Evolutionary conservation across 2,329 filamentous ascomycete species (phyloP).

Genomic region (Colletotrichum phormii): DNA sequence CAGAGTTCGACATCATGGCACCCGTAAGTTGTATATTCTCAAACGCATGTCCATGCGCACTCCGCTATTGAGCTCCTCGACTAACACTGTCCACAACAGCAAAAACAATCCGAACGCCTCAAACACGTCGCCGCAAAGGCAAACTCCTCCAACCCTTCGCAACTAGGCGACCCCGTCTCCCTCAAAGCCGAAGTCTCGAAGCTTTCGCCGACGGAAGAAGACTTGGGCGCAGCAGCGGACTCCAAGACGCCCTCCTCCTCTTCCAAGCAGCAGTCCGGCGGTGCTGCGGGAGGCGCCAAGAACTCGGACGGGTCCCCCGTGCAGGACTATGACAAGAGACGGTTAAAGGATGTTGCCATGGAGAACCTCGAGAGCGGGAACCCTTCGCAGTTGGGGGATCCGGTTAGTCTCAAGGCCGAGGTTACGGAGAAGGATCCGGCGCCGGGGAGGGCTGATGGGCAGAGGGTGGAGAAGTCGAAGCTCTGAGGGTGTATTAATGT

Average conservation of each 20-base stretch:
- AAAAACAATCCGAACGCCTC: constrained; percentile 34
- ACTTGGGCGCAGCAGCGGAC: constrained; percentile 6
- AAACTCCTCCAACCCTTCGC: constrained; percentile 47
- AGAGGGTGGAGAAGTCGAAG: constrained; percentile 31
- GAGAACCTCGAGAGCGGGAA: constrained; percentile 47
- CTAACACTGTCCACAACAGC: constrained; percentile 1
- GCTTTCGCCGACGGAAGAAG: constrained; percentile 29
- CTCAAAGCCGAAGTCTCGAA: constrained; percentile 50
- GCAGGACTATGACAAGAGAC: constrained; percentile 24
- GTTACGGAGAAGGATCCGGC: constrained; percentile 45
- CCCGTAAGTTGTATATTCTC: constrained; percentile 11
- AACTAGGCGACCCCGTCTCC: constrained; percentile 53
- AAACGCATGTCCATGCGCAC: not conserved
- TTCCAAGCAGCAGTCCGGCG: not conserved
- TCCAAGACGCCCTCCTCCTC: not conserved
- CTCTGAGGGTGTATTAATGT: not conserved
- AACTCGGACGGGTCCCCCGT: constrained; percentile 36
- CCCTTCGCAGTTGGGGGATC: constrained; percentile 52
- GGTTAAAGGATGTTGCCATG: constrained; percentile 36
- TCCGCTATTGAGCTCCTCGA: no score
- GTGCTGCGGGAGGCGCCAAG: constrained; percentile 13
- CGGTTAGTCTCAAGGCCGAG: constrained; percentile 53
- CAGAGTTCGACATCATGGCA: constrained; percentile 19
- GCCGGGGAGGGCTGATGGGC: constrained; percentile 41
- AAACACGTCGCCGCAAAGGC: constrained; percentile 36